A percentile compares a stretch with the other conserved stretches of the same genome.
These are phyloP conservation scores for Schizosaccharomyces pombe DNA, from an alignment of 805 yeast genomes.

Conservation along the genomic window DNA sequence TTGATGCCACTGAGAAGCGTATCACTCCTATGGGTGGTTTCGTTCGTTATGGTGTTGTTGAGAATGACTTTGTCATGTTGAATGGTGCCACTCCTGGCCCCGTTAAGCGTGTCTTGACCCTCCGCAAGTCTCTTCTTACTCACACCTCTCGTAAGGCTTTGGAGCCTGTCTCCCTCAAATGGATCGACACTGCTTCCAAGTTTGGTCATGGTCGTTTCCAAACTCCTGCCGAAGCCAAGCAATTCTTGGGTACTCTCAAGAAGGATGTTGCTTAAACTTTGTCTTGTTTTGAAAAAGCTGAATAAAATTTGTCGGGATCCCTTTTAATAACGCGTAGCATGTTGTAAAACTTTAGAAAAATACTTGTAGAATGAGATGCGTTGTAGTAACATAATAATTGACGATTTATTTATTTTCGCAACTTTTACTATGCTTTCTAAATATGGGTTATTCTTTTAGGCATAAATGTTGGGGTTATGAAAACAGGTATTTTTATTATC, in stretches of 20 bases:
- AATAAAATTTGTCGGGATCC: background rate
- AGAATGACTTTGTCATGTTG: constrained; percentile 90
- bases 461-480: too few relatives aligned
- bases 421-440: too few relatives aligned
- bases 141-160: constrained; percentile 94
- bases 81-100: constrained; percentile 99
- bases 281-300: background rate
- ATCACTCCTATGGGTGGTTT: constrained; percentile 99
- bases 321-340: too few relatives aligned
- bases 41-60: constrained; percentile 95
- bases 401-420: too few relatives aligned
- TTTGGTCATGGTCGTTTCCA: constrained; percentile 99
- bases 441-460: too few relatives aligned
- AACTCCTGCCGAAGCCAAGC: constrained; percentile 99
- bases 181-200: constrained; percentile 99
- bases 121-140: constrained; percentile 94
- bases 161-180: constrained; percentile 90
- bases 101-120: constrained; percentile 96
- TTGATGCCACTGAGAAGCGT: constrained; percentile 98
- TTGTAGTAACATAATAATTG: too few relatives aligned
- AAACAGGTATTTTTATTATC: too few relatives aligned
- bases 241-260: constrained; percentile 98
- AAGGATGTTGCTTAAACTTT: background rate
- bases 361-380: too few relatives aligned
- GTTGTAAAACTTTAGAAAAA: too few relatives aligned